Evolutionary conservation across 148 eudicot species (phyloP), one percentile per base, ranked within the genome.

Genomic region (Nyssa sinensis): DNA sequence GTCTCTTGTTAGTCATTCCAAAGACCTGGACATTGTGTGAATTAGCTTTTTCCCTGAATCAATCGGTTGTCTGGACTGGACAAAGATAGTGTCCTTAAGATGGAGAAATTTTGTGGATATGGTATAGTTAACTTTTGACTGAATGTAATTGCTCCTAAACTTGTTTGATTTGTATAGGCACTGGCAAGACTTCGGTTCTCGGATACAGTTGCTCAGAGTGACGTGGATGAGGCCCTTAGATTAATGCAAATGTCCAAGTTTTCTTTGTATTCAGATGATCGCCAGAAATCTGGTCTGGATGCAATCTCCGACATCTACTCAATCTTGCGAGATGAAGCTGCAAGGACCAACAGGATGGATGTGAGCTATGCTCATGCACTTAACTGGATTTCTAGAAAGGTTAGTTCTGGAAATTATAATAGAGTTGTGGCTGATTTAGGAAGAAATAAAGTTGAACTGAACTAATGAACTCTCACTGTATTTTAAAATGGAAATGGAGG

Each of bases 311-410:
- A 93, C 74, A 96, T 96, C 61, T 96, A 96, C 75, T 96, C 99
- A 77, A 87, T 96, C 77, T 79, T 96, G 73, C 86, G 99, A 71
- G 99, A 96, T 75, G 94, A 93, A 89, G 99, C 97, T 83, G 94
- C 94, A 65, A 84, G 99, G 84, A 77, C 81, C 49, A 84, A 87
- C 80, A 89, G 59, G 77, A 80, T 88, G 93, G 96, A 93, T 71
- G 89, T 95, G 57, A 91, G 90, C 87, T 93, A 91, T 79, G 97
- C 89, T 32, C 91, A 91, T 79, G 98, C 99, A 64, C 94, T 93
- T 64, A 95, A 95, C 88, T 88, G 99, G 99, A 95, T 95, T 80
- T 95, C 99, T 49, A 86, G 98, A 83, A 96, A 91, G 99, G 98
- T 93, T 70, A 70, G 86, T 86, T 33, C 51, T 65, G 34, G 27